Base-by-base conservation (phyloP, 768 basidiomycete species). In the Hypholoma sublateritium region DNA sequence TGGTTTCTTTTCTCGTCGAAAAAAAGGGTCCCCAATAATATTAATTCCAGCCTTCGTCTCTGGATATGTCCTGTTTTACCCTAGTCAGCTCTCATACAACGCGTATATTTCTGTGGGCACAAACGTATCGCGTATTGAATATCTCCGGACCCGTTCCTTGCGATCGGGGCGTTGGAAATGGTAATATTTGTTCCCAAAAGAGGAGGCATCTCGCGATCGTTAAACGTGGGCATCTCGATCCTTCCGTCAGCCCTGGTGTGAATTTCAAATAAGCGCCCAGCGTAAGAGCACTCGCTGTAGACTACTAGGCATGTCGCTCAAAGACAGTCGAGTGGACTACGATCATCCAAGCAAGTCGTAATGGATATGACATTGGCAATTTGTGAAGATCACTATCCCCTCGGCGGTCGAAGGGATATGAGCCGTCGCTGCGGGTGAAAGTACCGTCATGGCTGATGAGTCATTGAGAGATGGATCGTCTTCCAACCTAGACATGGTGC, bases 131-230 rank as follows among this genome's bases (percentile, higher is more conserved):
- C 28, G 9, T 7, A 32, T 32, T 32, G 9, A 32, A 32, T 32
- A 32, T 32, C 28, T 45, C 32, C 39, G 37, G 13, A 36, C n/a
- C 19, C 17, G 22, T 11, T 34, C 34, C 44, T 34, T 12, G n/a
- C 36, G 48, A 39, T 42, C 55, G 48, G 45, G 36, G 39, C 12
- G 44, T 53, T 58, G 34, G 19, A 63, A 58, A 58, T 56, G 59
- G 62, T 39, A 63, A 63, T 39, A 56, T 52, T 56, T 56, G 47
- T 63, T 51, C 62, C 62, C 44, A 50, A 59, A 55, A 44, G n/a
- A 56, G 56, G 44, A 55, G 22, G 14, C 25, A 50, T 53, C 46
- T 50, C 35, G 45, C 55, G 61, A 62, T 62, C 61, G 61, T 52
- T 47, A 56, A 58, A 58, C 57, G 57, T 56, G 59, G 55, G 51